Evolutionary conservation across 495 filamentous ascomycete species (phyloP), one percentile per base, ranked within the genome.

Genomic region (Filosporella fistucella): DNA sequence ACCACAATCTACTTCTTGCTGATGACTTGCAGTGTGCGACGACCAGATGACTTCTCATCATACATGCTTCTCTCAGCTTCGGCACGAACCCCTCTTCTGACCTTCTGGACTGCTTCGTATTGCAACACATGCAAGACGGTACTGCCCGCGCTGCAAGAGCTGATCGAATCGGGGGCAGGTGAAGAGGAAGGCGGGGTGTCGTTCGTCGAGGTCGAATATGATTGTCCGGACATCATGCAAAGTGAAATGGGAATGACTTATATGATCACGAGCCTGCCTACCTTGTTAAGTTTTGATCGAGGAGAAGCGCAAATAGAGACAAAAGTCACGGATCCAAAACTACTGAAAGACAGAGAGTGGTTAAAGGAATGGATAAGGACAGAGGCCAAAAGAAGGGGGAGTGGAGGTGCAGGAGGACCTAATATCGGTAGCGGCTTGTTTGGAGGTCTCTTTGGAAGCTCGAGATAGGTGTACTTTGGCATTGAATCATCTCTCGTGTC

Each of bases 261-360:
- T 59, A 71, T 76, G 69, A 81, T 88, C 47, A 82, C 69, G 28
- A 70, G 70, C 8, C 66, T 87, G 51, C 85, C 85, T 18, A 86
- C 82, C n/a, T 56, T 89, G 30, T 65, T 88, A 20, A 71, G 75
- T 21, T 88, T 88, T 53, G 74, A 75, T 37, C 69, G 74, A n/a
- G 71, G 74, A 33, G 79, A 85, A 54, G 69, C 80, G 4, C 71
- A 80, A 58, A 40, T 68, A 0, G 63, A 69, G 37, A 79, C 75
- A 14, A 77, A 74, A 63, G 54, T 86, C 18, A 66, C 65, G 11
- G 70, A 75, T 51, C 68, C 65, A n/a, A 66, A 71, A 44, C 57
- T 72, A 40, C 60, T 88, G 60, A 71, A 67, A 4, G 74, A 82
- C 52, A 61, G 65, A 21, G 58, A 59, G 37, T 80, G 76, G 45